Conservation (phyloP, 768 basidiomycete genomes). For the Suillus weaverae region DNA sequence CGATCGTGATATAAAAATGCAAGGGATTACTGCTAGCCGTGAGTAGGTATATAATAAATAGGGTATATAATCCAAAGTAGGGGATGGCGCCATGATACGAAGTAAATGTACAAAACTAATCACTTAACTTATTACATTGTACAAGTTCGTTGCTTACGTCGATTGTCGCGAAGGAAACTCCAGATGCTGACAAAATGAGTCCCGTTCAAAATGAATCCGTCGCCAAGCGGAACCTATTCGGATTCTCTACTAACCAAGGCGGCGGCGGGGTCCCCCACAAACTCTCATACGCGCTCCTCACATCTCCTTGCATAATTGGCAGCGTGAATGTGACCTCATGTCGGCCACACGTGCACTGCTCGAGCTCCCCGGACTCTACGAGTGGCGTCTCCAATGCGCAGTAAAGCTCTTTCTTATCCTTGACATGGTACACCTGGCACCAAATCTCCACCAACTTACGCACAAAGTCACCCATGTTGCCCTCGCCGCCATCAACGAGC, state of each 20-base stretch:
- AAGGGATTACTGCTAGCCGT: not conserved
- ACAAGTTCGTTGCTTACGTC: not conserved
- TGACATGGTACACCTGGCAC: slow-evolving; percentile 27
- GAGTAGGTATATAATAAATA: not conserved
- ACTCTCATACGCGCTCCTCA: slow-evolving; percentile 20
- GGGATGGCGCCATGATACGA: not conserved
- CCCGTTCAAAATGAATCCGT: slow-evolving; percentile 1
- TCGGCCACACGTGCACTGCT: slow-evolving; percentile 15
- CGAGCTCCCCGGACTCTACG: slow-evolving; percentile 28
- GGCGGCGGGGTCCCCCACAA: slow-evolving; percentile 28
- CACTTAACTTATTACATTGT: not conserved
- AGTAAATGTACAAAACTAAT: not conserved
- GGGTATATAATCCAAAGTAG: not conserved
- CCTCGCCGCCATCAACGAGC: slow-evolving; percentile 27
- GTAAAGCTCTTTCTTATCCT: slow-evolving; percentile 21
- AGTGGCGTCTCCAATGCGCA: slow-evolving; percentile 20
- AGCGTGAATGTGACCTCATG: slow-evolving; percentile 11
- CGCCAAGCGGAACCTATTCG: slow-evolving; percentile 5
- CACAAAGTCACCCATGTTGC: slow-evolving; percentile 32
- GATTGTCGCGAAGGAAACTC: not conserved
- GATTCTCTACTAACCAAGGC: slow-evolving; percentile 9
- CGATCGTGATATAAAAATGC: not conserved
- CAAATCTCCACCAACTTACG: slow-evolving; percentile 28
- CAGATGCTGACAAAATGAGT: not conserved
- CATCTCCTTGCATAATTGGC: slow-evolving; percentile 19